Evolutionary conservation across 768 basidiomycete species (phyloP).

Genomic region (Dioszegia crocea): DNA sequence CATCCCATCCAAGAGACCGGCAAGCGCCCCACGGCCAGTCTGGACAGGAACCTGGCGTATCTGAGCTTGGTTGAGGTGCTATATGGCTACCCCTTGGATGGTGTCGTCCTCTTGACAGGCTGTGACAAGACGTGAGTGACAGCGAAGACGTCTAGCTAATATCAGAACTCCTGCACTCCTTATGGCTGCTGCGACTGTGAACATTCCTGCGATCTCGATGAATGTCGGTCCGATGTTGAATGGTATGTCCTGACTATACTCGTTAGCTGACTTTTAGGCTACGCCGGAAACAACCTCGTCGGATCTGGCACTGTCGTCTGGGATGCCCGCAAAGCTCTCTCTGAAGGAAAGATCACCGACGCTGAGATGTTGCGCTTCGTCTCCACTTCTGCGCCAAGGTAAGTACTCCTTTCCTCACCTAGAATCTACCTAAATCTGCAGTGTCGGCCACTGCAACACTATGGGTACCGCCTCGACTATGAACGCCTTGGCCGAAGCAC

Average conservation of each 20-base stretch:
- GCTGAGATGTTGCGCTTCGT: slow-evolving; percentile 39
- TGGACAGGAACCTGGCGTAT: slow-evolving; percentile 47
- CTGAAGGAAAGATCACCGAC: slow-evolving; percentile 35
- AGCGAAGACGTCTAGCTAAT: neutral
- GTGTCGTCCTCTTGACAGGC: slow-evolving; percentile 46
- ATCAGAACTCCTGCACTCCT: slow-evolving; percentile 39
- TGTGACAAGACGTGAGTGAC: slow-evolving; percentile 40
- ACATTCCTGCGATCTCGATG: slow-evolving; percentile 46
- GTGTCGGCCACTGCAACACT: slow-evolving; percentile 45
- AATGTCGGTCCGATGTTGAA: slow-evolving; percentile 49
- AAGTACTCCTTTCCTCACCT: neutral
- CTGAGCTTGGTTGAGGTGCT: slow-evolving; percentile 45
- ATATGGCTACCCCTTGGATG: slow-evolving; percentile 47
- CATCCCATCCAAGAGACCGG: slow-evolving; percentile 49
- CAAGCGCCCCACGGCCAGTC: slow-evolving; percentile 45
- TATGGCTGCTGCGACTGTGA: slow-evolving; percentile 47
- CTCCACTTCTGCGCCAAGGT: slow-evolving; percentile 40
- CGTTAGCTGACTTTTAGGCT: slow-evolving; percentile 19
- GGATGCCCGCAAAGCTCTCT: slow-evolving; percentile 34
- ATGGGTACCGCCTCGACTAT: slow-evolving; percentile 49
- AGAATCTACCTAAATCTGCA: neutral
- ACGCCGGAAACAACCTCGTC: slow-evolving; percentile 28
- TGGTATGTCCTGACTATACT: slow-evolving; percentile 15
- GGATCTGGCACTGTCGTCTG: slow-evolving; percentile 47
- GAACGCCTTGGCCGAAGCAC: slow-evolving; percentile 47